These are phyloP conservation scores for Mycena epipterygia DNA, from an alignment of 768 basidiomycete species.

Conservation along the genomic window DNA sequence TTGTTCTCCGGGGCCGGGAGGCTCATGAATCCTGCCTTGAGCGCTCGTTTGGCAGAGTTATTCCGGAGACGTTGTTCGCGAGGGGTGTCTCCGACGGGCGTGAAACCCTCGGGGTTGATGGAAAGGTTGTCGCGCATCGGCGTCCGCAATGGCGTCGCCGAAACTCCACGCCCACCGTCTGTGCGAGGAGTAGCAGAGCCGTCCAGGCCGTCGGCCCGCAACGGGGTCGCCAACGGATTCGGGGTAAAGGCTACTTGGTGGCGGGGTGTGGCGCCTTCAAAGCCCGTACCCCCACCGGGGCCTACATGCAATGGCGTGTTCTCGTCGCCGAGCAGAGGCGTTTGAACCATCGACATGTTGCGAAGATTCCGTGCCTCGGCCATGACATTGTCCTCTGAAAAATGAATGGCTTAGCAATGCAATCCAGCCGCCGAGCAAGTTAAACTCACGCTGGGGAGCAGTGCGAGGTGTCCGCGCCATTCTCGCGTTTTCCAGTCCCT, in stretches of 20 bases:
- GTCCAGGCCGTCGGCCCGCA: slow-evolving; percentile 61
- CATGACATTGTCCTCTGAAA: slow-evolving; percentile 93
- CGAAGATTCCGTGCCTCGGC: slow-evolving; percentile 95
- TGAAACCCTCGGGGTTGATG: slow-evolving; percentile 83
- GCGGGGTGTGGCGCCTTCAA: slow-evolving; percentile 95
- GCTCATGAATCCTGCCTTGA: slow-evolving; percentile 84
- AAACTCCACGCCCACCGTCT: slow-evolving; percentile 53
- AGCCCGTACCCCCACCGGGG: slow-evolving; percentile 88
- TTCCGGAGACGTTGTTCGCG: slow-evolving; percentile 77
- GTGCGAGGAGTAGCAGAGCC: slow-evolving; percentile 67
- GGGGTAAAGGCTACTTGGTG: slow-evolving; percentile 94
- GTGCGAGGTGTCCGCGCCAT: slow-evolving; percentile 97
- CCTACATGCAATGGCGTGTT: slow-evolving; percentile 92
- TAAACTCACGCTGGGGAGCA: slow-evolving; percentile 87
- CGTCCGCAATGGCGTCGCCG: slow-evolving; percentile 91
- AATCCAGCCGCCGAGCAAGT: not conserved
- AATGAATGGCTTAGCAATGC: not conserved
- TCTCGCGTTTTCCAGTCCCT: slow-evolving; percentile 86
- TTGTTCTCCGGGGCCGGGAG: slow-evolving; percentile 97
- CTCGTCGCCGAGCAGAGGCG: slow-evolving; percentile 95
- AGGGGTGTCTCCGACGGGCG: slow-evolving; percentile 76
- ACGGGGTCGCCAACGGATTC: slow-evolving; percentile 93
- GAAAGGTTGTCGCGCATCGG: slow-evolving; percentile 93
- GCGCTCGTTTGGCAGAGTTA: slow-evolving; percentile 77
- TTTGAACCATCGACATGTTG: slow-evolving; percentile 93